Conservation (phyloP, 2,329 filamentous ascomycete species). For the Pseudogymnoascus sp. region DNA sequence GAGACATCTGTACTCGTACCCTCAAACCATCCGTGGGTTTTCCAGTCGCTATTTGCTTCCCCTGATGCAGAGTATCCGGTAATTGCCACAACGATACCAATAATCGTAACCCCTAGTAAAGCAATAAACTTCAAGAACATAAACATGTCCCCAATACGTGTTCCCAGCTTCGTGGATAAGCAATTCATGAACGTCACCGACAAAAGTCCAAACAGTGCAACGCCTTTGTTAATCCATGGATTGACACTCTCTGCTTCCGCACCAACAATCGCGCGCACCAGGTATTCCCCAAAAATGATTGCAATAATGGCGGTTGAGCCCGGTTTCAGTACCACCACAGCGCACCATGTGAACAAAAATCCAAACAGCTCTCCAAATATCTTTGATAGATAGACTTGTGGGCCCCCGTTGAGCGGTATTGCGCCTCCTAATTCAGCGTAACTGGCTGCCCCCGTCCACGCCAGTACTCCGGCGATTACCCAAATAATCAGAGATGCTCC, state of each 20-base stretch:
- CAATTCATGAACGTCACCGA: conserved; percentile 81
- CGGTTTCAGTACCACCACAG: conserved; percentile 88
- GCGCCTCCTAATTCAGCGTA: conserved; percentile 94
- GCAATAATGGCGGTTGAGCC: conserved; percentile 89
- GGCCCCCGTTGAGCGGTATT: conserved; percentile 89
- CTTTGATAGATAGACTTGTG: conserved; percentile 90
- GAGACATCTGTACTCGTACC: conserved; percentile 73
- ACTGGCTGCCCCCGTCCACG: conserved; percentile 92
- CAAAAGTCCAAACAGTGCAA: conserved; percentile 70
- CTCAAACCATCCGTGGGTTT: conserved; percentile 65
- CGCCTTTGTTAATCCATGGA: conserved; percentile 83
- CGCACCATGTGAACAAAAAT: conserved; percentile 95
- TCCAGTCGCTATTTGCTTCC: conserved; percentile 76
- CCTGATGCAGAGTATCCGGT: conserved; percentile 78
- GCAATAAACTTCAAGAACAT: conserved; percentile 97
- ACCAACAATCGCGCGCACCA: conserved; percentile 80
- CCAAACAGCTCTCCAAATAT: conserved; percentile 91
- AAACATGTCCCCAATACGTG: conserved; percentile 80
- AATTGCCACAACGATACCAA: conserved; percentile 79
- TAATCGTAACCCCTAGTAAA: conserved; percentile 76
- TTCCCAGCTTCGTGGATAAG: conserved; percentile 81
- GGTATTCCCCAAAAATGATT: conserved; percentile 96
- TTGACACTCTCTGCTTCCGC: conserved; percentile 76
- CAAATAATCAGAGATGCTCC: conserved; percentile 88
- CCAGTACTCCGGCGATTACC: conserved; percentile 82